Conservation (phyloP, 768 basidiomycete genomes). For the Lentinula detonsa region DNA sequence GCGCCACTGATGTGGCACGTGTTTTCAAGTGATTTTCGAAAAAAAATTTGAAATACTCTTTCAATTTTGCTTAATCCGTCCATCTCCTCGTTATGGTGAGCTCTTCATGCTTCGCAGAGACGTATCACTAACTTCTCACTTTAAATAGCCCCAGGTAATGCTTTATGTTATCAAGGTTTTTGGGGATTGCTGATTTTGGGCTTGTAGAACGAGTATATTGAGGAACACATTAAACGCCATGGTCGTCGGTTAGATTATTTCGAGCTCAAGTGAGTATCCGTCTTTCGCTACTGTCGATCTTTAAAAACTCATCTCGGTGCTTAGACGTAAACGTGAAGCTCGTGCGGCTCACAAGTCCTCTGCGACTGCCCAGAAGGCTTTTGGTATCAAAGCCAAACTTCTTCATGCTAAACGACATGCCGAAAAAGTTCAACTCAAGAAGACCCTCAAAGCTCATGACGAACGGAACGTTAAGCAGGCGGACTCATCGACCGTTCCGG, state of each 20-base stretch:
- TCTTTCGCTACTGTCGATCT: constrained; percentile 3
- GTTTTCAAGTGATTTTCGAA: not conserved
- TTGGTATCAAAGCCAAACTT: constrained; percentile 97
- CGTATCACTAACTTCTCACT: constrained; percentile 12
- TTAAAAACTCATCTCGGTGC: not conserved
- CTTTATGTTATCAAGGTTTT: not conserved
- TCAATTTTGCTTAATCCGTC: not conserved
- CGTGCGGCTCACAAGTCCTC: constrained; percentile 75
- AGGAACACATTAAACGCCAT: constrained; percentile 97
- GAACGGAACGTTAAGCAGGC: constrained; percentile 97
- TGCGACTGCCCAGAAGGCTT: constrained; percentile 84
- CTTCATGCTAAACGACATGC: constrained; percentile 94
- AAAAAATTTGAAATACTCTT: not conserved
- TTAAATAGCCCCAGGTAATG: constrained; percentile 60
- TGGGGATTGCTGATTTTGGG: not conserved
- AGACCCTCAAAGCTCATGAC: constrained; percentile 99
- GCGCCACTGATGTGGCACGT: constrained; percentile 7
- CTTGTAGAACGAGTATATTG: constrained; percentile 94
- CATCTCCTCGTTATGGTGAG: constrained; percentile 33
- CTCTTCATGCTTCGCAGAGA: not conserved
- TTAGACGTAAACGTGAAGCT: constrained; percentile 78
- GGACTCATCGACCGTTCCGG: constrained; percentile 75
- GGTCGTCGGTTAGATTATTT: constrained; percentile 94
- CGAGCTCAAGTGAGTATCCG: constrained; percentile 75
- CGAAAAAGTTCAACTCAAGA: constrained; percentile 98